phyloP scores from a whole-genome alignment of 352 stramenopile species.

The Phytopythium helicoides region DNA sequence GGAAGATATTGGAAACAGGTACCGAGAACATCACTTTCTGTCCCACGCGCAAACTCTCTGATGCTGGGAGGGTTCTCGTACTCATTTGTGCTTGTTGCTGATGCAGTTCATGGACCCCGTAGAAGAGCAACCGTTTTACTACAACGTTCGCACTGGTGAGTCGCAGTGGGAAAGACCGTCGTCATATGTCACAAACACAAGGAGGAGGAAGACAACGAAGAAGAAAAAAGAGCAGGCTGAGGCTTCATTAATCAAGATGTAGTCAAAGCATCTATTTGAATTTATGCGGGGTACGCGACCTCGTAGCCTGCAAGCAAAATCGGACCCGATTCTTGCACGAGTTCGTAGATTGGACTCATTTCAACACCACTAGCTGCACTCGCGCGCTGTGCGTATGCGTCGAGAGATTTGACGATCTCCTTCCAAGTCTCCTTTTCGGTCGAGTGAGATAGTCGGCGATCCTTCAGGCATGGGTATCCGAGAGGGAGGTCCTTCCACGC shows the following conservation, averaged over 20 bases:
- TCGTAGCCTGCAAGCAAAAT: conserved; percentile 85
- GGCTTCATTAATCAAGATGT: too few relatives aligned
- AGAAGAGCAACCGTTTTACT: conserved; percentile 50
- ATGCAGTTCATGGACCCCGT: conserved; percentile 44
- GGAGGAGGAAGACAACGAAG: conserved; percentile 19
- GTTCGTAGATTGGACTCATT: conserved; percentile 65
- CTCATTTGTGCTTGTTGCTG: background rate
- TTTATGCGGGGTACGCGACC: conserved; percentile 36
- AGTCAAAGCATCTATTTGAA: too few relatives aligned
- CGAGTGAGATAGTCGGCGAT: conserved; percentile 37
- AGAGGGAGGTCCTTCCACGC: conserved; percentile 49
- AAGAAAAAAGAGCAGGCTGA: conserved; percentile 8
- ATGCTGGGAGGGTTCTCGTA: background rate
- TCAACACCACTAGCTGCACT: conserved; percentile 43
- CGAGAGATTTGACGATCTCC: conserved; percentile 69
- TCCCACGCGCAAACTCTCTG: too few relatives aligned
- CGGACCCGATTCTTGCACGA: conserved; percentile 67
- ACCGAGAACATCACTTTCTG: background rate
- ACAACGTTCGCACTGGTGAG: conserved; percentile 68
- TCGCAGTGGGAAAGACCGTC: conserved; percentile 53
- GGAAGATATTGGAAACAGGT: conserved; percentile 71
- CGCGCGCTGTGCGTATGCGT: conserved; percentile 77
- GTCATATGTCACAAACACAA: conserved; percentile 22
- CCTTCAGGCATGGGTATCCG: conserved; percentile 64
- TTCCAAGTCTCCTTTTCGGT: conserved; percentile 82